Evolutionary conservation across 345 rosid genomes (phyloP).

Genomic region (Aquilaria yunnanensis): DNA sequence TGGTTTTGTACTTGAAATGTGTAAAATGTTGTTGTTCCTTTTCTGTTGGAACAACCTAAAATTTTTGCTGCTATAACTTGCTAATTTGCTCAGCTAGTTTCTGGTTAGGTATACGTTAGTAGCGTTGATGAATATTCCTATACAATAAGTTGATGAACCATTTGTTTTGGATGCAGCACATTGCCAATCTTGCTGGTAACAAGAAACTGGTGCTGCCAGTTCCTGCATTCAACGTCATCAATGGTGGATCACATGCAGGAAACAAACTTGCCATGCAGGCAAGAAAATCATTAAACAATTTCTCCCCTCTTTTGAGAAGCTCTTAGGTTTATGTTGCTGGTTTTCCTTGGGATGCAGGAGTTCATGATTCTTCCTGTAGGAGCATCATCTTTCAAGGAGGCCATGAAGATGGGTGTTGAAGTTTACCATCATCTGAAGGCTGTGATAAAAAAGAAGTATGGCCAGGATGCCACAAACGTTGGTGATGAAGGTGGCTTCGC

Average conservation of each 20-base stretch:
- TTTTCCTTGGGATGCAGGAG: conserved; percentile 38
- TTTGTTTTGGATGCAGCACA: conserved; percentile 49
- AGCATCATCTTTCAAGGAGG: conserved; percentile 87
- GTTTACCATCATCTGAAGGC: conserved; percentile 91
- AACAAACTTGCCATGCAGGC: conserved; percentile 99
- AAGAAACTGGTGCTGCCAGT: conserved; percentile 80
- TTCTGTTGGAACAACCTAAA: no score
- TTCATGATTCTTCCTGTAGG: conserved; percentile 98
- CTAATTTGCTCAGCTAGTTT: no score
- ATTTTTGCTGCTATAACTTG: no score
- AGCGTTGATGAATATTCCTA: no score
- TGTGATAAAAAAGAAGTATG: conserved; percentile 94
- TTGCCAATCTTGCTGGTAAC: conserved; percentile 97
- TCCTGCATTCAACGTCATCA: conserved; percentile 98
- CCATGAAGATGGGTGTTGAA: conserved; percentile 99
- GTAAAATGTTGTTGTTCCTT: no score
- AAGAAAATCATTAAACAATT: not conserved
- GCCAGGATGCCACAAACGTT: conserved; percentile 98
- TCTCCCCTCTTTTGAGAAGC: not conserved
- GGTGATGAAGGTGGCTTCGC: conserved; percentile 99
- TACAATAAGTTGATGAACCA: not conserved
- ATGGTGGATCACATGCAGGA: conserved; percentile 99
- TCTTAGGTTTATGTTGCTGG: conserved; percentile 1
- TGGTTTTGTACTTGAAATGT: no score
- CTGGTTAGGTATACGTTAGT: no score